A percentile compares a stretch with the other conserved stretches of the same genome.
Conservation (phyloP, 805 yeast genomes). For the Candida tibetensis region DNA sequence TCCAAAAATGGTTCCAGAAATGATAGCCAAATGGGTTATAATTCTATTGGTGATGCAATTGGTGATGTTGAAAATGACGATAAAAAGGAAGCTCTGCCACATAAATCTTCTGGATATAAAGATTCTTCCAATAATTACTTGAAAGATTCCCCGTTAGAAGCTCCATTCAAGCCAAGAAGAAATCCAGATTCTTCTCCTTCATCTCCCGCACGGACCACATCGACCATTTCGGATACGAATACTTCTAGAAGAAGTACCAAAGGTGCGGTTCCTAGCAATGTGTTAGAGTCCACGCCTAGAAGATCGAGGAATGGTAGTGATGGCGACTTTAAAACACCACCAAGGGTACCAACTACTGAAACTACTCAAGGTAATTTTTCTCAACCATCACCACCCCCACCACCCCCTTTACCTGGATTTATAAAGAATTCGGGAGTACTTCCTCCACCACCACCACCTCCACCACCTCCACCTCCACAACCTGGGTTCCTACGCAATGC, state of each 20-base stretch:
- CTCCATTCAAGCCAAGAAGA: not conserved
- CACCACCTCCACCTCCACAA: conserved; percentile 8
- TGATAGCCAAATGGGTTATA: too few relatives aligned
- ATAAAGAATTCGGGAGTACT: conserved; percentile 5
- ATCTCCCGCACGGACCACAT: not conserved
- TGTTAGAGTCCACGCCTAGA: too few relatives aligned
- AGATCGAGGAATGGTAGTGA: conserved; percentile 2
- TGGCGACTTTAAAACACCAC: not conserved
- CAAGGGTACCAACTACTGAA: not conserved
- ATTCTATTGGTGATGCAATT: not conserved
- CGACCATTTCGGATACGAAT: too few relatives aligned
- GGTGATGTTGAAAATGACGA: not conserved
- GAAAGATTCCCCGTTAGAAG: too few relatives aligned
- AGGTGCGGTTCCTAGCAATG: too few relatives aligned
- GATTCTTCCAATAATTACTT: too few relatives aligned
- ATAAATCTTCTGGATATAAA: too few relatives aligned
- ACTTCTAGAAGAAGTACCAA: too few relatives aligned
- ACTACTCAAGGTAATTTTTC: too few relatives aligned
- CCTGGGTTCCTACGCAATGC: conserved; percentile 6
- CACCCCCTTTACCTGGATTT: conserved; percentile 1
- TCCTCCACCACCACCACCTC: conserved; percentile 9
- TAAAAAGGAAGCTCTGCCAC: too few relatives aligned
- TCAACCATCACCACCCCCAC: conserved; percentile 7
- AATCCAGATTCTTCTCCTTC: too few relatives aligned
- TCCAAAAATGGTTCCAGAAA: conserved; percentile 4